phyloP scores from a whole-genome alignment of 2,329 filamentous ascomycete species.

The Arthroderma uncinatum region DNA sequence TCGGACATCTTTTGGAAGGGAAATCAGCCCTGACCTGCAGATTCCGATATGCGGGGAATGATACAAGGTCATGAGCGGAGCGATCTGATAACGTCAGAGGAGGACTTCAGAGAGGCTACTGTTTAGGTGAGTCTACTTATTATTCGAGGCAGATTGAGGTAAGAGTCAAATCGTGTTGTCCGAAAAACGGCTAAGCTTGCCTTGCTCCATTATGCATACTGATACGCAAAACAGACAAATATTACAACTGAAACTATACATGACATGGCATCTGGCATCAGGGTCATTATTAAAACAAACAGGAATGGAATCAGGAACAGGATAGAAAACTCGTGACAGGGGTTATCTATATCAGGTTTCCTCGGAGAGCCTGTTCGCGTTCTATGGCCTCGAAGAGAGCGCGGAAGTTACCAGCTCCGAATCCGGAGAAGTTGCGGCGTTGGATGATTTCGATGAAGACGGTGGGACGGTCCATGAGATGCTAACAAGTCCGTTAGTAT shows the following conservation, averaged over 20 bases:
- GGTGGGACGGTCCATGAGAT: conserved; percentile 84
- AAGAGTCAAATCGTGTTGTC: neutral
- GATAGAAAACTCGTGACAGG: neutral
- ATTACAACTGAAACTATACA: conserved; percentile 4
- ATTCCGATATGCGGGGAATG: too few relatives aligned
- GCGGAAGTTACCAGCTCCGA: conserved; percentile 93
- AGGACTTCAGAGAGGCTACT: too few relatives aligned
- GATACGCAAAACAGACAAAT: neutral
- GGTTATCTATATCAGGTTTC: conserved; percentile 50
- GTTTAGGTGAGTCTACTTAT: too few relatives aligned
- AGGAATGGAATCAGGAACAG: neutral
- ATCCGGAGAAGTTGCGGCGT: conserved; percentile 78
- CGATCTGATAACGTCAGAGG: too few relatives aligned
- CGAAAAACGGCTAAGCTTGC: neutral
- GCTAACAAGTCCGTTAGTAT: conserved; percentile 33
- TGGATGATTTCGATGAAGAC: conserved; percentile 97
- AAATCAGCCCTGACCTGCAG: too few relatives aligned
- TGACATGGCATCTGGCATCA: conserved; percentile 4
- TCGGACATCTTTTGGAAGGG: too few relatives aligned
- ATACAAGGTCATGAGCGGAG: too few relatives aligned
- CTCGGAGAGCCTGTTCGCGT: conserved; percentile 74
- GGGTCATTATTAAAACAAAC: conserved; percentile 1
- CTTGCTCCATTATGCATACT: neutral
- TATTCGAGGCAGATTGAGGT: neutral
- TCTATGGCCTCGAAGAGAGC: conserved; percentile 91